These are phyloP conservation scores for Neonectria punicea DNA, from an alignment of 2,329 filamentous ascomycete genomes.

Conservation along the genomic window DNA sequence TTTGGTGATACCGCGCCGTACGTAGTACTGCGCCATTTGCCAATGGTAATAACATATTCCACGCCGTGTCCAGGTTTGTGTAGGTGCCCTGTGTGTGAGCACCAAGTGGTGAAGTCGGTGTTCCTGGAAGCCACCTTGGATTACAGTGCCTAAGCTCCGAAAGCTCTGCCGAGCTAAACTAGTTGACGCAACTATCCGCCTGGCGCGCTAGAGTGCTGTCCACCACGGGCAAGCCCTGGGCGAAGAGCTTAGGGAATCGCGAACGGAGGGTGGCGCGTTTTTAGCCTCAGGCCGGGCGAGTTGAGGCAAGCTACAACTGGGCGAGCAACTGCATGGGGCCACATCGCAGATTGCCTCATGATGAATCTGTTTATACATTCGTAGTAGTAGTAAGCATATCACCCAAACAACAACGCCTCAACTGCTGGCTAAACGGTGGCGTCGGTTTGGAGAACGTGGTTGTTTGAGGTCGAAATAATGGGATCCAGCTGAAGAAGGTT, in stretches of 20 bases:
- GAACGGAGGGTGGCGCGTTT: constrained; percentile 39
- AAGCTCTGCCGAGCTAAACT: constrained; percentile 12
- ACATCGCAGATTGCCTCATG: constrained; percentile 39
- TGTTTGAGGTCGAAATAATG: constrained; percentile 31
- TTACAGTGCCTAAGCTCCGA: constrained; percentile 14
- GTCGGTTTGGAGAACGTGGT: constrained; percentile 30
- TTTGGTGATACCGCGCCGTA: constrained; percentile 11
- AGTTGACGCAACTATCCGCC: constrained; percentile 26
- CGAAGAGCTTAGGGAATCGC: constrained; percentile 24
- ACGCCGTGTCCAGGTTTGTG: constrained; percentile 8
- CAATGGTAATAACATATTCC: constrained; percentile 11
- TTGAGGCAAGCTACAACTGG: constrained; percentile 25
- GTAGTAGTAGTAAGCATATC: constrained; percentile 14
- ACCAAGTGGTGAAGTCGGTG: constrained; percentile 20
- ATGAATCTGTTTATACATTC: constrained; percentile 3
- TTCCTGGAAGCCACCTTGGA: constrained; percentile 1
- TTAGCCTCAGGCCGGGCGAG: constrained; percentile 21
- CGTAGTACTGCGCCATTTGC: constrained; percentile 9
- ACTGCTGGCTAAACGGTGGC: constrained; percentile 34
- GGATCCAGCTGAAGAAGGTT: constrained; percentile 30
- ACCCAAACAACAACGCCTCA: constrained; percentile 33
- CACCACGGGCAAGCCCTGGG: constrained; percentile 34
- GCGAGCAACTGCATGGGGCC: constrained; percentile 26
- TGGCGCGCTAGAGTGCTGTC: constrained; percentile 31
- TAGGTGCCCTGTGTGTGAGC: neutral